Base-by-base conservation (phyloP, 306 rosid species). In the Citrullus amarus region DNA sequence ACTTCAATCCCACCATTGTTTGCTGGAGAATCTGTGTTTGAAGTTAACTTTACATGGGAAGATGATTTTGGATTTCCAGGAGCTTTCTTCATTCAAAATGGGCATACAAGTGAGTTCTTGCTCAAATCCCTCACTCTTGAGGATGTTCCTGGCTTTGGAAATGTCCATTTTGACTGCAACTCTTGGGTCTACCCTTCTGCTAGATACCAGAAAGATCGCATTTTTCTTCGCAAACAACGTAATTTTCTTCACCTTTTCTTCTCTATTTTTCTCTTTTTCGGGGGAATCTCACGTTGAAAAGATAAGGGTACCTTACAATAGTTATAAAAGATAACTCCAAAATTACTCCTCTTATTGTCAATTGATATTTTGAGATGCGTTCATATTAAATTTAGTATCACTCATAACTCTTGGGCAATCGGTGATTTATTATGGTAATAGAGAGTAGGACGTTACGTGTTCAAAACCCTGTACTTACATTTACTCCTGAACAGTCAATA, bases 171-270 rank as follows among this genome's bases (percentile, higher is more conserved):
- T 50, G 80, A 82, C n/a, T 93, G 97, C 87, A 91, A 91, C 84
- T 93, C 98, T 2, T 93, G 98, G 97, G 86, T 93, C 5, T 93
- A 91, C 79, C 96, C 96, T 55, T 76, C 85, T 6, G 56, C 83
- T 5, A 85, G 86, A 80, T 90, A 93, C 71, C 32, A 82, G 28
- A 88, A 77, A 0, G 92, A 84, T 34, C 91, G 97, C 6, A 54
- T 91, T 83, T 83, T 93, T 93, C 95, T 93, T 93, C 86, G 62
- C 84, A 32, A 93, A 91, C 83, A 87, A 70, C 8, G 61, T 22
- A n/a, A 11, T 28, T 11, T 28, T 60, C 66, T 32, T 32, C 36
- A 32, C 66, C 66, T 12, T 46, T 12, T 25, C 16, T n/a, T 44
- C 8, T 39, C 4, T 7, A 3, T 1, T 39, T 7, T 39, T 39